Conservation (phyloP, 139 green algal genomes). For the Chlamydomonas schloesseri region DNA sequence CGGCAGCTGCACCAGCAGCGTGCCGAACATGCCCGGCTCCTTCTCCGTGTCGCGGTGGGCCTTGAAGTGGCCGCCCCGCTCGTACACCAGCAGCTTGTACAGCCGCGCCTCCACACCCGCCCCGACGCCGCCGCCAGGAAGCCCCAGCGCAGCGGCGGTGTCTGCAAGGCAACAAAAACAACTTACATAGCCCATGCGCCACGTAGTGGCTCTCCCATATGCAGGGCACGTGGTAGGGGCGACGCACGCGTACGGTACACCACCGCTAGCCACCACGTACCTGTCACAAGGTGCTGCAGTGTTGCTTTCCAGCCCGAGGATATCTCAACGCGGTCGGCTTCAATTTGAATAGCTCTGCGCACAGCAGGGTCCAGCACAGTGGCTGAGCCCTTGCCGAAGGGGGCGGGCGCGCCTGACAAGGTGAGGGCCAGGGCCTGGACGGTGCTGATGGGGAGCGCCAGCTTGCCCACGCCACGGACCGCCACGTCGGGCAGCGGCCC, state of each 20-base stretch:
- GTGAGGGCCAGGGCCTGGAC: background rate
- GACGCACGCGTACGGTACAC: no score
- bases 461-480: background rate
- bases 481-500: background rate
- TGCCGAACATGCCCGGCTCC: conserved; percentile 25
- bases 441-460: background rate
- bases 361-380: background rate
- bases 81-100: conserved; percentile 49
- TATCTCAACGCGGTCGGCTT: no score
- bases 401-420: background rate
- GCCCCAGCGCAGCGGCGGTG: background rate
- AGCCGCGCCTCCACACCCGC: conserved; percentile 1
- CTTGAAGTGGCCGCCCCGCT: conserved; percentile 34
- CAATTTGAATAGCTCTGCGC: no score
- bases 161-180: no score
- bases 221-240: no score
- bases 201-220: no score
- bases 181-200: no score
- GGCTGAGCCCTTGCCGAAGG: background rate
- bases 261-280: no score
- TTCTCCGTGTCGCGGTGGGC: conserved; percentile 39
- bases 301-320: background rate
- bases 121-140: background rate
- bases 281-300: background rate
- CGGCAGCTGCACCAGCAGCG: conserved; percentile 51